phyloP scores from a whole-genome alignment of 805 yeast species.

The Zygosaccharomyces siamensis region DNA sequence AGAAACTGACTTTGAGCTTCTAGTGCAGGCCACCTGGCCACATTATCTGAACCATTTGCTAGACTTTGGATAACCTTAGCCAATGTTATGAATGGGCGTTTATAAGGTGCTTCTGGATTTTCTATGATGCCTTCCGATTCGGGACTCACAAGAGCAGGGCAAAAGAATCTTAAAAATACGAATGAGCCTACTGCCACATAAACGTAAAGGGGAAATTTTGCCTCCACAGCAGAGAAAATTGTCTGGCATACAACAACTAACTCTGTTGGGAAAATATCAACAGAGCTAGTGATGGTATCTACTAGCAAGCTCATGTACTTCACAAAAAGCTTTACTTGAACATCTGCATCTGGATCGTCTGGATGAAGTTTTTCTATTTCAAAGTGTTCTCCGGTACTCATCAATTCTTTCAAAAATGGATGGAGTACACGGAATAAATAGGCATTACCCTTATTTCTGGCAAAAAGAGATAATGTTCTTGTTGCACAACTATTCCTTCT shows the following conservation, averaged over 20 bases:
- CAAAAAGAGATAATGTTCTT: constrained; percentile 63
- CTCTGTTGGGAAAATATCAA: constrained; percentile 60
- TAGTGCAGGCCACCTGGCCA: constrained; percentile 61
- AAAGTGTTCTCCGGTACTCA: constrained; percentile 47
- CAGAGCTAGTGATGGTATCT: constrained; percentile 52
- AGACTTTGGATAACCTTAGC: constrained; percentile 82
- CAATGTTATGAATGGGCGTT: constrained; percentile 68
- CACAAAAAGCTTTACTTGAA: constrained; percentile 46
- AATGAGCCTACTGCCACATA: constrained; percentile 79
- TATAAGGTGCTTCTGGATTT: constrained; percentile 38
- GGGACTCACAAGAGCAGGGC: constrained; percentile 90
- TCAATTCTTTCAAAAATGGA: constrained; percentile 53
- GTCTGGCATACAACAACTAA: constrained; percentile 66
- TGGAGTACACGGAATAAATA: constrained; percentile 51
- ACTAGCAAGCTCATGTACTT: constrained; percentile 53
- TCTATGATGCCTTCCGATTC: constrained; percentile 45
- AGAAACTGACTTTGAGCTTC: constrained; percentile 40
- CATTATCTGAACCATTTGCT: constrained; percentile 72
- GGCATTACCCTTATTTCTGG: constrained; percentile 58
- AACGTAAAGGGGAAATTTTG: constrained; percentile 63
- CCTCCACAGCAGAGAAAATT: constrained; percentile 51
- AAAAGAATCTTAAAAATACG: constrained; percentile 69
- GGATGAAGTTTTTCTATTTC: constrained; percentile 55
- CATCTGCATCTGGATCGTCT: constrained; percentile 38
- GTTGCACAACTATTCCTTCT: constrained; percentile 82